Base-by-base conservation (phyloP, 257 asterid species). In the Capsicum chinense region DNA sequence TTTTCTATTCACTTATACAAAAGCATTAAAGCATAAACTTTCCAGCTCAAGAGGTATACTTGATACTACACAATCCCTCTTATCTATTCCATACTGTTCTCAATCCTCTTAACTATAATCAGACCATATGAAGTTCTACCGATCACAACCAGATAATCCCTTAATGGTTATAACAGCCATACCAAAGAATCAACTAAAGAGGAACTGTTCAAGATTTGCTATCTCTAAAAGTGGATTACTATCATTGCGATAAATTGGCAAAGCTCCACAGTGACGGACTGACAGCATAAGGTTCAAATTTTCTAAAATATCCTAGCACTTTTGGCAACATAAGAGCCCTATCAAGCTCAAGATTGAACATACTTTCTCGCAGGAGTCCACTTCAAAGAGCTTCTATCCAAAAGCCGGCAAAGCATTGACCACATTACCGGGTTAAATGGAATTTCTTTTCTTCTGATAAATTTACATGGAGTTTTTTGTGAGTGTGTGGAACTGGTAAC, bases 301-400 rank as follows among this genome's bases (percentile, higher is more conserved):
- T 78, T 54, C 64, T 26, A 78, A 33, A 26, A 78, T 21, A 35
- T 44, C 54, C 0, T 15, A 1, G 52, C 8, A 69, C 14, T 26
- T 74, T 26, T 78, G 50, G 13, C 66, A 33, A 33, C 82, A 78
- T 0, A 33, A 54, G 50, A 78, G 64, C 62, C 64, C 33, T 69
- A 69, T 39, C 56, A 69, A 42, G 56, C 79, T 69, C 56, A 69
- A 69, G 79, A 37, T 69, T 54, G 81, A 54, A 14, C 64, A 76
- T 50, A 13, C 81, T 12, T 21, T 10, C 12, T 76, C 37, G 4
- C 19, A 14, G 63, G 21, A 26, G 9, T 74, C 60, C 81, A 76
- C 64, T 26, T 76, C 48, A 14, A 14, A 74, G 48, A 26, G 0
- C 9, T 16, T n/a, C 11, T 19, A 54, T 52, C 7, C 26, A 14